Evolutionary conservation across 116 monocot species (phyloP).

Genomic region (Zostera marina): DNA sequence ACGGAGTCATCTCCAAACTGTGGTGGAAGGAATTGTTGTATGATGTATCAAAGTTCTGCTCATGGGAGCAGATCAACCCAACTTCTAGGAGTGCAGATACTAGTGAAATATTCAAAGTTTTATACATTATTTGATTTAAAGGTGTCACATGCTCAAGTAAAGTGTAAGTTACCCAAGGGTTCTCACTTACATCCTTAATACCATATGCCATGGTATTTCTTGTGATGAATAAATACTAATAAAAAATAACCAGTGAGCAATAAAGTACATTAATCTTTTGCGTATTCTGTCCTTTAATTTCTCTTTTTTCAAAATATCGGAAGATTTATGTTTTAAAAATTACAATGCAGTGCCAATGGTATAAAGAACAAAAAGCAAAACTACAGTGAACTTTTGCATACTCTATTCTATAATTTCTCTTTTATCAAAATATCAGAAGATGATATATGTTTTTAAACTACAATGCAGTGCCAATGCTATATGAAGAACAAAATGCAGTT

Average conservation of each 20-base stretch:
- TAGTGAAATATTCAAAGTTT: no score
- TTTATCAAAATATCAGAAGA: background rate
- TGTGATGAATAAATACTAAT: no score
- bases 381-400: background rate
- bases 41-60: no score
- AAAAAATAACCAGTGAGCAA: background rate
- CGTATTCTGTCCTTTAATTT: background rate
- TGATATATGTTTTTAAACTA: background rate
- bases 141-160: no score
- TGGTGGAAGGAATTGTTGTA: no score
- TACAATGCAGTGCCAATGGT: constrained; percentile 1
- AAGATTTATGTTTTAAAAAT: background rate
- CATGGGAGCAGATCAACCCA: no score
- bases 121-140: no score
- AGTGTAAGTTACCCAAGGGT: no score
- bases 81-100: no score
- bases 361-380: background rate
- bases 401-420: background rate
- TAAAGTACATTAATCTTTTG: background rate
- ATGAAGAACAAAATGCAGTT: background rate
- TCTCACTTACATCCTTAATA: no score
- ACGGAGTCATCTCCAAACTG: no score
- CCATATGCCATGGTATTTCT: no score
- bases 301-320: background rate
- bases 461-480: constrained; percentile 3